A percentile compares a stretch with the other conserved stretches of the same genome.
Conservation (phyloP, 2,329 filamentous ascomycete genomes). For the Talaromyces sp. region DNA sequence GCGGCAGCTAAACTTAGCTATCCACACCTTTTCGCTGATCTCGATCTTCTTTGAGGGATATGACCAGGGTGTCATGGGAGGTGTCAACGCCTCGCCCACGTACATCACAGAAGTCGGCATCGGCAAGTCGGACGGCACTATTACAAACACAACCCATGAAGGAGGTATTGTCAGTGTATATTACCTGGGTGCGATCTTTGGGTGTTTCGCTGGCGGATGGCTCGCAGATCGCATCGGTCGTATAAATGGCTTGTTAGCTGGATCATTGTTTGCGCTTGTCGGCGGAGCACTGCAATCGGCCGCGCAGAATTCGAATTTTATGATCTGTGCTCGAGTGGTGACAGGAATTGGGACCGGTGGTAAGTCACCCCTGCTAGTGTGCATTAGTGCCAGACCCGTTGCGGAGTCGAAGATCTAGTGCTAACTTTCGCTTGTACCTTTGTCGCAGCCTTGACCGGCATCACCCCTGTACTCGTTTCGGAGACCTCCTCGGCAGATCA, state of each 20-base stretch:
- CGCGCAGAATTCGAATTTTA: constrained; percentile 51
- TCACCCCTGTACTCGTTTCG: constrained; percentile 53
- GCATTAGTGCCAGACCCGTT: constrained; percentile 11
- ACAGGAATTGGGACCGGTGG: constrained; percentile 58
- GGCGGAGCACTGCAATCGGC: constrained; percentile 55
- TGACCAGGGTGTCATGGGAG: constrained; percentile 59
- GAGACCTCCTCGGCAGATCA: constrained; percentile 53
- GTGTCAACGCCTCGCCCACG: constrained; percentile 47
- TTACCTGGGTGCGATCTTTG: constrained; percentile 56
- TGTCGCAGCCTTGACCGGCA: constrained; percentile 47
- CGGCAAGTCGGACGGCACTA: constrained; percentile 47
- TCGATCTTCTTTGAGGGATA: constrained; percentile 51
- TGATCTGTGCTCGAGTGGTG: constrained; percentile 54
- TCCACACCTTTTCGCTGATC: constrained; percentile 36
- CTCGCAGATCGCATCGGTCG: constrained; percentile 58
- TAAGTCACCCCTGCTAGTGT: constrained; percentile 18
- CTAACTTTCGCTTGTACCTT: background rate
- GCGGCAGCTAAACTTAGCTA: constrained; percentile 45
- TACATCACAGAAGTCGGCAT: constrained; percentile 49
- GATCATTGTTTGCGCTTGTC: constrained; percentile 51
- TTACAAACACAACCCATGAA: constrained; percentile 54
- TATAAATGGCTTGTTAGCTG: constrained; percentile 54
- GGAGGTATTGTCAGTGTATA: constrained; percentile 58
- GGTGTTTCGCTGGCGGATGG: constrained; percentile 55
- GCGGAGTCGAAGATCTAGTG: background rate